These are phyloP conservation scores for Epichloe amarillans DNA, from an alignment of 2,329 filamentous ascomycete genomes.

Conservation along the genomic window DNA sequence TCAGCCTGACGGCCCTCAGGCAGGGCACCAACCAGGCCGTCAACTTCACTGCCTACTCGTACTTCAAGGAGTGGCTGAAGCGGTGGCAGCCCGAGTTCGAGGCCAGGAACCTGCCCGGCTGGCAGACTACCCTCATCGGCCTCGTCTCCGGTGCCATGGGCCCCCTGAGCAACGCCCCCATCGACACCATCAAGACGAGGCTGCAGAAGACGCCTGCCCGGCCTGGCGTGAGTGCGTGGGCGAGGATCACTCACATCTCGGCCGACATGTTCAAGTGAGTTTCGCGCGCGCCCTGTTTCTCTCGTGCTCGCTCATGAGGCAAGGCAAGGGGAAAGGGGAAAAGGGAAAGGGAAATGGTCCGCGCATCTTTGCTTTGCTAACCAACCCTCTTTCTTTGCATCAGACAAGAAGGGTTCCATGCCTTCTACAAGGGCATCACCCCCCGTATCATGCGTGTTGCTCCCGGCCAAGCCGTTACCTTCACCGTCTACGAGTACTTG, in stretches of 20 bases:
- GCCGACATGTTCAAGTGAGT: slow-evolving; percentile 68
- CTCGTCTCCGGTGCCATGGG: slow-evolving; percentile 85
- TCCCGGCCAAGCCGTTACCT: slow-evolving; percentile 74
- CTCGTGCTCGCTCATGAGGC: not conserved
- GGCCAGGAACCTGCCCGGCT: slow-evolving; percentile 58
- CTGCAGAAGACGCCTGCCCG: slow-evolving; percentile 81
- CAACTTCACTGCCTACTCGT: slow-evolving; percentile 96
- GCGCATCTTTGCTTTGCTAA: not conserved
- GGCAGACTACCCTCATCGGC: slow-evolving; percentile 83
- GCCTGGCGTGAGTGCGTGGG: slow-evolving; percentile 66
- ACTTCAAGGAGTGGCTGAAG: slow-evolving; percentile 73
- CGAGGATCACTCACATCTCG: slow-evolving; percentile 66
- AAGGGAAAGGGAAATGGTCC: not conserved
- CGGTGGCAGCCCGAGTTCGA: slow-evolving; percentile 56
- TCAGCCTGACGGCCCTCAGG: slow-evolving; percentile 80
- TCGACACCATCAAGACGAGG: slow-evolving; percentile 97
- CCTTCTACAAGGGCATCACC: slow-evolving; percentile 99
- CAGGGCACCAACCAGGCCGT: slow-evolving; percentile 97
- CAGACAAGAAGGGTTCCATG: slow-evolving; percentile 81
- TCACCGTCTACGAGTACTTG: slow-evolving; percentile 66
- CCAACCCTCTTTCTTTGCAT: slow-evolving; percentile 5
- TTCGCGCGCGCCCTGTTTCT: not conserved
- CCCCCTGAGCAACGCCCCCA: slow-evolving; percentile 89
- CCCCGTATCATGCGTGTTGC: slow-evolving; percentile 95
- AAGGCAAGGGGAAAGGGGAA: too few relatives aligned